Base-by-base conservation (phyloP, 1,284 basidiomycete species). In the Microbotryum violaceum region DNA sequence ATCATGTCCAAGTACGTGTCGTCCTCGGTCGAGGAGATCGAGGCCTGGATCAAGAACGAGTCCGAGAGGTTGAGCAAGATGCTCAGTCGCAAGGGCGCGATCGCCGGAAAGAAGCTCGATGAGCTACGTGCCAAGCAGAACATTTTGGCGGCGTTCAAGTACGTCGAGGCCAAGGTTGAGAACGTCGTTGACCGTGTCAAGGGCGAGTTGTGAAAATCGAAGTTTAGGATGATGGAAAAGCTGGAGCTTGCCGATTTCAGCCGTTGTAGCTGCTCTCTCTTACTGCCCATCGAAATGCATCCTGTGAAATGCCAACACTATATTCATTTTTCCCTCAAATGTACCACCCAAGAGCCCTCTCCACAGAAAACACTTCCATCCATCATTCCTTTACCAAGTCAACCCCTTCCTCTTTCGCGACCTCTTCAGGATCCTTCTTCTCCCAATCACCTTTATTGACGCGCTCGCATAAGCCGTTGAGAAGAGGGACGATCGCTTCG, bases 71-170 rank as follows among this genome's bases (percentile, higher is more conserved):
- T 78, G 25, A 65, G 54, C 57, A 74, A 71, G 66, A 79, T 92
- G 62, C 78, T 79, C 73, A 20, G n/a, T 7, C 91, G 90, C 78
- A 82, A 84, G 61, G 84, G 70, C 3, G 60, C 80, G 45, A 78
- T 97, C 48, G 81, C 87, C 6, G 80, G 82, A 0, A 77, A 81
- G 57, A 97, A 97, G 78, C 78, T 93, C 50, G 94, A 98, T 75
- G 91, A 97, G 79, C 85, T 97, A 72, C 89, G 91, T 78, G 83
- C 88, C 75, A 94, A 93, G 80, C 81, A 82, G 56, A 97, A 97
- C 78, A 61, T 69, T 49, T 54, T 10, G 18, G 14, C 29, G 53
- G 60, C n/a, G 55, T 54, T 18, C 48, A 70, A 71, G 53, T 68
- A 67, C 29, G 69, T 63, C 33, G 62, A 65, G 57, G 56, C 33